These are phyloP conservation scores for Leccinum broughii DNA, from an alignment of 768 basidiomycete species.

Conservation along the genomic window DNA sequence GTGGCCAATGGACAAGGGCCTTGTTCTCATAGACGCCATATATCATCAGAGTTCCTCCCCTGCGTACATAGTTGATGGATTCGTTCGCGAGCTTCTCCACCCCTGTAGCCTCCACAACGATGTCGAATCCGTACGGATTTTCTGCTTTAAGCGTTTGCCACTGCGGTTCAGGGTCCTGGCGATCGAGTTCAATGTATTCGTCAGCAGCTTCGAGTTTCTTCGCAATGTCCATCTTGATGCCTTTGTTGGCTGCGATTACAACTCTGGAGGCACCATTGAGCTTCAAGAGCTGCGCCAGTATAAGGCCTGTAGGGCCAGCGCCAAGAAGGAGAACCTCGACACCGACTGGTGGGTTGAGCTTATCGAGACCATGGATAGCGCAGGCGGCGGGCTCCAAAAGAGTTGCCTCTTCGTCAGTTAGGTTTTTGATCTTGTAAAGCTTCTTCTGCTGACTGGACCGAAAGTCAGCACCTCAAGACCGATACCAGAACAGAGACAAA, in stretches of 20 bases:
- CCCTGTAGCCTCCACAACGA: conserved; percentile 81
- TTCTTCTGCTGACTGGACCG: conserved; percentile 61
- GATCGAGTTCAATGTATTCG: conserved; percentile 84
- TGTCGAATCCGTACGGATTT: conserved; percentile 87
- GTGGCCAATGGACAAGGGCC: conserved; percentile 83
- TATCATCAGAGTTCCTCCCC: conserved; percentile 83
- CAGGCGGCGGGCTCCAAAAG: conserved; percentile 90
- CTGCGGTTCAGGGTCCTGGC: conserved; percentile 69
- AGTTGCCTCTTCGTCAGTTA: conserved; percentile 84
- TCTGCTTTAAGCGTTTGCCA: conserved; percentile 80
- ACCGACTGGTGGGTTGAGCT: conserved; percentile 79
- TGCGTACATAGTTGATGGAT: conserved; percentile 84
- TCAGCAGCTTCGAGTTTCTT: conserved; percentile 76
- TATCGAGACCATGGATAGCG: conserved; percentile 90
- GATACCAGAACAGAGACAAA: background rate
- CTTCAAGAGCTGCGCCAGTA: conserved; percentile 85
- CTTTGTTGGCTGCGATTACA: conserved; percentile 87
- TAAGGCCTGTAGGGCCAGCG: conserved; percentile 91
- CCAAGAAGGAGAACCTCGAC: conserved; percentile 83
- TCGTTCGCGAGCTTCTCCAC: conserved; percentile 86
- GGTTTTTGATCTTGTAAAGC: conserved; percentile 84
- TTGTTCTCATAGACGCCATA: conserved; percentile 92
- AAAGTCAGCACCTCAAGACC: background rate
- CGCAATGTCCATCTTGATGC: conserved; percentile 88
- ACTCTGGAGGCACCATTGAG: conserved; percentile 80